phyloP scores from a whole-genome alignment of 2,329 filamentous ascomycete species.

The Aspergillus fischeri region DNA sequence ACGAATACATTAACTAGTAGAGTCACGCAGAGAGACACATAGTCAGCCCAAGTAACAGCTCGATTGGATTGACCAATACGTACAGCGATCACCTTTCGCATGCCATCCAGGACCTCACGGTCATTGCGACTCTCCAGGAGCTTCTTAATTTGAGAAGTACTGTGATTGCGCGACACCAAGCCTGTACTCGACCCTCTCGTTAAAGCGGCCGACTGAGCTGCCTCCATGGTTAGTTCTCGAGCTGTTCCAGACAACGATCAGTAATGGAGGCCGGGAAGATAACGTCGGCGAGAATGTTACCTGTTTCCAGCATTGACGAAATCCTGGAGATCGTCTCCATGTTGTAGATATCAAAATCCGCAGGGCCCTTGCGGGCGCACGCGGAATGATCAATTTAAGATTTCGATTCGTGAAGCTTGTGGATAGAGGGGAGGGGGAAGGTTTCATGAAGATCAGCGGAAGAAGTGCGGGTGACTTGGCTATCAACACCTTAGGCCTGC shows the following conservation, averaged over 20 bases:
- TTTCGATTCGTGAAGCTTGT: background rate
- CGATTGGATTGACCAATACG: conserved; percentile 5
- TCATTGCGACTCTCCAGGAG: conserved; percentile 91
- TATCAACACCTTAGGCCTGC: background rate
- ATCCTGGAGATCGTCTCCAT: conserved; percentile 98
- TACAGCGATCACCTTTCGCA: conserved; percentile 85
- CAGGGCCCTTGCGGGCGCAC: conserved; percentile 12
- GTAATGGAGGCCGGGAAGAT: conserved; percentile 9
- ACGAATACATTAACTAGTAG: conserved; percentile 87
- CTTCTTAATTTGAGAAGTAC: conserved; percentile 85
- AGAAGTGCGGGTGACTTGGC: background rate
- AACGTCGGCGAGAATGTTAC: conserved; percentile 46
- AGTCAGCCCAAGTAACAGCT: conserved; percentile 12
- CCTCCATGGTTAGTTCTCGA: conserved; percentile 94
- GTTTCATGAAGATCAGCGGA: background rate
- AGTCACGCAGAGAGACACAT: conserved; percentile 3
- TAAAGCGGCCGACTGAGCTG: conserved; percentile 77
- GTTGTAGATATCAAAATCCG: conserved; percentile 13
- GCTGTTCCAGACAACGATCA: conserved; percentile 51
- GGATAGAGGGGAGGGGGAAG: background rate
- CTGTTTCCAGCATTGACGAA: conserved; percentile 89
- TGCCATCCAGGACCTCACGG: conserved; percentile 83
- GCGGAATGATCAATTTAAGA: background rate
- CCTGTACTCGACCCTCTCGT: conserved; percentile 50
- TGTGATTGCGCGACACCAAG: conserved; percentile 61